Evolutionary conservation across 2,329 filamentous ascomycete species (phyloP), one percentile per base, ranked within the genome.

Genomic region (Claviceps sorghi): DNA sequence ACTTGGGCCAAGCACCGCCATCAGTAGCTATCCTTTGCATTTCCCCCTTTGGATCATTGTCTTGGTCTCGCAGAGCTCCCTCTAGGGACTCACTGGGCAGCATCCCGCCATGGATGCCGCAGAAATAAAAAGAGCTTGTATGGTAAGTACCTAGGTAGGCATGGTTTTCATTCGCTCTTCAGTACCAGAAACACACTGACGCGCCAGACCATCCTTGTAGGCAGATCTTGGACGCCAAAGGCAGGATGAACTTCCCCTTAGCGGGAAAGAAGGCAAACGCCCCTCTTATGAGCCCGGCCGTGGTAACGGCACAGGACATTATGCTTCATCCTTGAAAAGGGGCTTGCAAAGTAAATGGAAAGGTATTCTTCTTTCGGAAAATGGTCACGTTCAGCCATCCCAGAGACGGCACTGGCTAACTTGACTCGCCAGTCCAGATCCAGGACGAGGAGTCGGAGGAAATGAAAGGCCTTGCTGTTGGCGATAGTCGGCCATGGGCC

Each of bases 221-320:
- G 58, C 55, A 32, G 60, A 61, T 21, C 55, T 61, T 10, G 55
- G 60, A 9, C 58, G 60, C 21, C 42, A 47, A 17, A 51, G 60
- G 13, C 58, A 58, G 30, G 59, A 61, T 10, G 55, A 61, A n/a
- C 55, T 61, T 9, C 56, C 57, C 3, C 44, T 61, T 2, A 59
- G 58, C 45, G 41, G 44, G 9, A 44, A 11, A 5, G 52, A 60
- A 32, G 29, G 30, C 3, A 53, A 56, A 26, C 50, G 57, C 1
- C 56, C 59, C 1, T 58, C 58, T 0, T 61, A 54, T 34, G 38
- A 43, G 7, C 58, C 57, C 2, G 21, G 2, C 5, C 34, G 51
- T 15, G 30, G 49, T 19, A 57, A 52, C 13, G 52, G 51, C 15
- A 52, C 54, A 1, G 26, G 41, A 17, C 57, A 60, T 30, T 52